A percentile compares a stretch with the other conserved stretches of the same genome.
These are phyloP conservation scores for Pseudogymnoascus sp. DNA, from an alignment of 2,329 filamentous ascomycete genomes.

Conservation along the genomic window DNA sequence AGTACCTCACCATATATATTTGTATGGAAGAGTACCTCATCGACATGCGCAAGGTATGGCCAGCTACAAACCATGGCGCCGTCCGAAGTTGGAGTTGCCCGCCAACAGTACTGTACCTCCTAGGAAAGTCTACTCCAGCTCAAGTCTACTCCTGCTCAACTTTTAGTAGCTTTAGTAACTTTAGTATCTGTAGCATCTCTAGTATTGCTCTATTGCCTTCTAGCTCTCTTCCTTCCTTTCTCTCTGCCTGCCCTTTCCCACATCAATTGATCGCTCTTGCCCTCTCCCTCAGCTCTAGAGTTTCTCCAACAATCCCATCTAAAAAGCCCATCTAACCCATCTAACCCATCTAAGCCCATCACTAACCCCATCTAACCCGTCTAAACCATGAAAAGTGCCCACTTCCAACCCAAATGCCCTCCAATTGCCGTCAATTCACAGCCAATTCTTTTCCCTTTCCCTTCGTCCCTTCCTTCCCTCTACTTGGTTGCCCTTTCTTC, in stretches of 20 bases:
- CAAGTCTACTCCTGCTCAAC: no score
- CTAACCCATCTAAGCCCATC: no score
- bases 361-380: neutral
- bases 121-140: no score
- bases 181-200: neutral
- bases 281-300: no score
- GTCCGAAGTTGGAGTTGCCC: neutral
- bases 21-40: neutral
- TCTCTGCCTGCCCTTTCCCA: neutral
- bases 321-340: neutral
- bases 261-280: no score
- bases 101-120: neutral
- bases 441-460: neutral
- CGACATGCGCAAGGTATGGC: neutral
- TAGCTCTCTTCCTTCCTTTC: neutral
- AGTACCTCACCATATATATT: neutral
- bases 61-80: neutral
- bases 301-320: neutral
- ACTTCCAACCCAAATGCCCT: neutral
- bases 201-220: neutral
- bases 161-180: neutral
- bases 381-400: neutral
- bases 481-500: no score
- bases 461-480: neutral
- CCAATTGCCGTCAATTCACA: neutral